These are phyloP conservation scores for Colletotrichum endophyticum DNA, from an alignment of 2,329 filamentous ascomycete genomes.

Conservation along the genomic window DNA sequence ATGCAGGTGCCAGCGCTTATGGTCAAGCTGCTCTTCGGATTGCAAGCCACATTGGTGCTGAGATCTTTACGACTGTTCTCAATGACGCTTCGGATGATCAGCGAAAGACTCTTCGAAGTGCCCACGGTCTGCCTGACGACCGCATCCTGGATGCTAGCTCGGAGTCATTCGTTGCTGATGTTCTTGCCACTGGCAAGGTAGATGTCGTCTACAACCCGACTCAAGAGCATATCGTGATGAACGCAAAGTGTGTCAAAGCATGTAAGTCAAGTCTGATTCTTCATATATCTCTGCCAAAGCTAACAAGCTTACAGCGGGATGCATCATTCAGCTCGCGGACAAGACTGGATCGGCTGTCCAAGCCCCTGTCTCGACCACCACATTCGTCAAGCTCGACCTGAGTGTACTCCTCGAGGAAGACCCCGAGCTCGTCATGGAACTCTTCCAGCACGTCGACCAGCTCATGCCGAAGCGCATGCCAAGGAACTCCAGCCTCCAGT, in stretches of 20 bases:
- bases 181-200: constrained; percentile 33
- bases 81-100: constrained; percentile 36
- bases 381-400: constrained; percentile 37
- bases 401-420: constrained; percentile 35
- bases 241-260: constrained; percentile 37
- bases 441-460: constrained; percentile 26
- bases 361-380: constrained; percentile 16
- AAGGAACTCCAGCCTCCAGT: neutral
- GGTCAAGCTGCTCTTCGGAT: constrained; percentile 50
- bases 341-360: constrained; percentile 21
- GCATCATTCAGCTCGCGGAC: constrained; percentile 34
- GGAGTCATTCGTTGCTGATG: constrained; percentile 34
- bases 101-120: constrained; percentile 34
- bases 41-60: constrained; percentile 38
- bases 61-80: constrained; percentile 47
- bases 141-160: constrained; percentile 42
- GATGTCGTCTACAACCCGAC: constrained; percentile 46
- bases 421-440: constrained; percentile 30
- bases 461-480: neutral
- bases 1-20: constrained; percentile 46
- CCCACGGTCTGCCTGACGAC: constrained; percentile 34
- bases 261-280: constrained; percentile 29
- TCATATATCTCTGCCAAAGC: neutral
- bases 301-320: constrained; percentile 32
- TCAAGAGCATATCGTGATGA: constrained; percentile 34